Evolutionary conservation across 1,284 basidiomycete genomes (phyloP).

Genomic region (Trichosporon faecale): DNA sequence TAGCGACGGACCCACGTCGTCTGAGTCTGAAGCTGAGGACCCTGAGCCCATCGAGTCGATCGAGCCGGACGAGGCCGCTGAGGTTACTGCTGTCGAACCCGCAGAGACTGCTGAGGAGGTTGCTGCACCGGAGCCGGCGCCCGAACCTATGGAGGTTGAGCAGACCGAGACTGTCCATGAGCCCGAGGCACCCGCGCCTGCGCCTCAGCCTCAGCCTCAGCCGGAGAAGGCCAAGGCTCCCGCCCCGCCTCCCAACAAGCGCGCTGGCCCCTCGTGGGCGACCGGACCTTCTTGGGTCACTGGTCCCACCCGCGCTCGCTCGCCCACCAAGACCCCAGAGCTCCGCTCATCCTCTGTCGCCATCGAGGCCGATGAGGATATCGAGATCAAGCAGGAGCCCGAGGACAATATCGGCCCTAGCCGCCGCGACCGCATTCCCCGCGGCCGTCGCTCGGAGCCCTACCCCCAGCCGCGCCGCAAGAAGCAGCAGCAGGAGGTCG

Average conservation of each 20-base stretch:
- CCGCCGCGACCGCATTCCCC: conserved; percentile 1
- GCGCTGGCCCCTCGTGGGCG: background rate
- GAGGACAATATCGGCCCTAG: background rate
- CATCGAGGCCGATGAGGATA: background rate
- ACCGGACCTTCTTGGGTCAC: background rate
- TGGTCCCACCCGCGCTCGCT: background rate
- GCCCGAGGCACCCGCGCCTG: background rate
- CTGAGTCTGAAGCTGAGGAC: background rate
- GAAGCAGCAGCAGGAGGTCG: background rate
- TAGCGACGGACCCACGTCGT: background rate
- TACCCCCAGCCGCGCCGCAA: background rate
- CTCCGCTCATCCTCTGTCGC: background rate
- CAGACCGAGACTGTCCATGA: background rate
- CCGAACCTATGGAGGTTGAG: background rate
- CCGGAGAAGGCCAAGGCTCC: background rate
- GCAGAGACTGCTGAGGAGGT: background rate
- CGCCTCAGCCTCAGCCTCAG: background rate
- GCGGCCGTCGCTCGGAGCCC: background rate
- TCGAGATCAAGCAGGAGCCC: background rate
- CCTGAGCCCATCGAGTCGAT: background rate
- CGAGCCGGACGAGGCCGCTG: background rate
- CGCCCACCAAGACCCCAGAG: background rate
- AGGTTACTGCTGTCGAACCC: background rate
- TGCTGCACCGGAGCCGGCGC: background rate
- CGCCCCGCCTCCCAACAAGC: background rate